Evolutionary conservation across 1,139 yeast species (phyloP).

Genomic region (Geotrichum candidum): DNA sequence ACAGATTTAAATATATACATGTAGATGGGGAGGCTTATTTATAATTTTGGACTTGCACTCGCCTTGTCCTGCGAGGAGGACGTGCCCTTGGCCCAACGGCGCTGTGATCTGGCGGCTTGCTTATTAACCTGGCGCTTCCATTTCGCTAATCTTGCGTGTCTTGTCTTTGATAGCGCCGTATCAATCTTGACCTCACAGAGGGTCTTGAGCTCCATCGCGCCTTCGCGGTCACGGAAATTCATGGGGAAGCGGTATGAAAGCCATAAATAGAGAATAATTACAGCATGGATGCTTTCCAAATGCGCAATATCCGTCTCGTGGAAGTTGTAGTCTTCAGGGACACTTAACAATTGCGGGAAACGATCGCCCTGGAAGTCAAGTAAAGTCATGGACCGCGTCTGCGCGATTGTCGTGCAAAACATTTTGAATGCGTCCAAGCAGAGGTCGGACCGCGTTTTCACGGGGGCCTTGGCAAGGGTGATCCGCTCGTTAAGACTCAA

Average conservation of each 20-base stretch:
- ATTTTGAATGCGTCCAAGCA: slow-evolving; percentile 25
- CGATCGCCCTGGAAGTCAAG: slow-evolving; percentile 28
- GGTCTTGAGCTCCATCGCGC: slow-evolving; percentile 60
- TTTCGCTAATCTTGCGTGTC: slow-evolving; percentile 9
- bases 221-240: slow-evolving; percentile 66
- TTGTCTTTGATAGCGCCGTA: slow-evolving; percentile 19
- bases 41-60: not conserved
- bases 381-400: slow-evolving; percentile 27
- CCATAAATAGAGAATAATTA: slow-evolving; percentile 74
- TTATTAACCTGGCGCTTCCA: slow-evolving; percentile 9
- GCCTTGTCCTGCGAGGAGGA: not conserved
- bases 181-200: slow-evolving; percentile 32
- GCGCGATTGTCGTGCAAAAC: slow-evolving; percentile 32
- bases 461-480: slow-evolving; percentile 35
- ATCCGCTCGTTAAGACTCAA: slow-evolving; percentile 33
- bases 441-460: slow-evolving; percentile 20
- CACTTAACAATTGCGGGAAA: slow-evolving; percentile 20
- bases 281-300: slow-evolving; percentile 65
- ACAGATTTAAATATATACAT: not conserved
- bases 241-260: slow-evolving; percentile 80
- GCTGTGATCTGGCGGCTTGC: not conserved
- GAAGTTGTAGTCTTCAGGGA: slow-evolving; percentile 12
- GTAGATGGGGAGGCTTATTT: not conserved
- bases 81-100: not conserved
- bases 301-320: slow-evolving; percentile 14